phyloP scores from a whole-genome alignment of 139 green algal species.

The Auxenochlorella pyrenoidosa region DNA sequence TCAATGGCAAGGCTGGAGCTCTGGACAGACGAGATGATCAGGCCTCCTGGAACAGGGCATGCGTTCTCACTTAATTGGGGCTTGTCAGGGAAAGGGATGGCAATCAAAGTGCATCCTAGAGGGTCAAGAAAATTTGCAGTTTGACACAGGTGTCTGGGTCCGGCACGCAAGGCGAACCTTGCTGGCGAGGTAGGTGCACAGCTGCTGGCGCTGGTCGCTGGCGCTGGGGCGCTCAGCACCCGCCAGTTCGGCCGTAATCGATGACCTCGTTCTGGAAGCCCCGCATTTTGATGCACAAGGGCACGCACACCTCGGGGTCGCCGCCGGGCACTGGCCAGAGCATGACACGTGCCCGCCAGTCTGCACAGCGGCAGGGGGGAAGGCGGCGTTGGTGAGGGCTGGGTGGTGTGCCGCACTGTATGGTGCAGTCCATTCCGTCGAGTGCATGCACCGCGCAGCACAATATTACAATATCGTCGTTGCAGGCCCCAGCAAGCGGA shows the following conservation, averaged over 20 bases:
- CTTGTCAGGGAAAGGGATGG: too few species aligned
- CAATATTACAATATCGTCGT: background rate
- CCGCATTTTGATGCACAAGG: conserved; percentile 31
- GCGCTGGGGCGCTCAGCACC: background rate
- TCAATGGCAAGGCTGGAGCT: too few species aligned
- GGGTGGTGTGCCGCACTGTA: too few species aligned
- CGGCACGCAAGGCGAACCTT: too few species aligned
- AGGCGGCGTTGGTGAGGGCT: background rate
- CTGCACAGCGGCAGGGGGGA: background rate
- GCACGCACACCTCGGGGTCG: background rate
- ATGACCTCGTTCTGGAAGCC: conserved; percentile 10
- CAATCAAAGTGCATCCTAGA: too few species aligned
- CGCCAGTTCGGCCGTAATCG: conserved; percentile 1
- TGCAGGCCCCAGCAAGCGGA: background rate
- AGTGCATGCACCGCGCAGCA: too few species aligned
- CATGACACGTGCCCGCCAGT: conserved; percentile 11
- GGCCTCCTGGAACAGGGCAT: too few species aligned
- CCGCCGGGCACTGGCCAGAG: conserved; percentile 4
- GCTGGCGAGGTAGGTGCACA: background rate
- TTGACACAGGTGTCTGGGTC: too few species aligned
- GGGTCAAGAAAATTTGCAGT: too few species aligned
- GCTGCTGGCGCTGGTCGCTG: background rate
- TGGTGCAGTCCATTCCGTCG: too few species aligned
- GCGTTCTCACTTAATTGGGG: too few species aligned
- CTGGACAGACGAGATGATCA: too few species aligned